A percentile compares a stretch with the other conserved stretches of the same genome.
Conservation (phyloP, 202 grass and related monocot genomes). For the Carex arenaria region DNA sequence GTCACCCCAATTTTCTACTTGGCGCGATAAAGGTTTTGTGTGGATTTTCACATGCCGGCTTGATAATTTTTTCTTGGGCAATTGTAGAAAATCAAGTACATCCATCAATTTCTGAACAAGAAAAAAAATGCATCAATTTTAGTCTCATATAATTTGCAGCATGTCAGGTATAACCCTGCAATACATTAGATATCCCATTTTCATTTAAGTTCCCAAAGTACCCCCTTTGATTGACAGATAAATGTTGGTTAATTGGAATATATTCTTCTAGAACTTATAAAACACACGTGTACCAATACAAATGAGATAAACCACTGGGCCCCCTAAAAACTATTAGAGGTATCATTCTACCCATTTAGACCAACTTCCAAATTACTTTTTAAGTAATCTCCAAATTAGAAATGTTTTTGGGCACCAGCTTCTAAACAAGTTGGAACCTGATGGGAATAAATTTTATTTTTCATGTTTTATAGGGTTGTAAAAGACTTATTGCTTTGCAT, state of each 20-base stretch:
- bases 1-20: conserved; percentile 77
- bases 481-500: not conserved
- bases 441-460: not conserved
- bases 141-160: not conserved
- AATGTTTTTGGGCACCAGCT: not conserved
- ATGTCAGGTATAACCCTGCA: not conserved
- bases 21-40: conserved; percentile 54
- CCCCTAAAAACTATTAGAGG: not conserved
- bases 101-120: conserved; percentile 68
- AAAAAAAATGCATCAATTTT: conserved; percentile 9
- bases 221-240: not conserved
- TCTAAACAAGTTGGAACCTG: not conserved
- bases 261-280: not conserved
- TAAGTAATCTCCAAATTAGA: not conserved
- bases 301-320: not conserved
- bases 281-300: not conserved
- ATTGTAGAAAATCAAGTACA: conserved; percentile 77
- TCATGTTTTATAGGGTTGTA: not conserved
- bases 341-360: not conserved
- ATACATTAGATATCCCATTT: not conserved
- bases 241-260: not conserved
- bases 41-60: conserved; percentile 93
- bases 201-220: not conserved
- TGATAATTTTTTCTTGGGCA: conserved; percentile 56
- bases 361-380: not conserved